Base-by-base conservation (phyloP, 164 flowering plant genomes). In the Macadamia tetraphylla region DNA sequence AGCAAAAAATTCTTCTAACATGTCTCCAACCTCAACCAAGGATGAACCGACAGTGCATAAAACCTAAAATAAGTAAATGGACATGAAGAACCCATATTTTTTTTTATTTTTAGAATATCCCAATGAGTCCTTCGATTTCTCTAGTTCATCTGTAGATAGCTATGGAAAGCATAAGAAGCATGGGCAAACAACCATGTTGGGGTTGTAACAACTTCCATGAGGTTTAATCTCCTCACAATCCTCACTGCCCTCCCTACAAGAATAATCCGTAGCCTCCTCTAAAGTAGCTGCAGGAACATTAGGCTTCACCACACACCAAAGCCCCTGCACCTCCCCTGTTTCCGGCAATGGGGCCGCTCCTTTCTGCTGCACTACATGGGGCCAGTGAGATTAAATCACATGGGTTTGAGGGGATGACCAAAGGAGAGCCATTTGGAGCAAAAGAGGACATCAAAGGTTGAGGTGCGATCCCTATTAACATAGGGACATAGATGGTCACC, bases 301-400 rank as follows among this genome's bases (percentile, higher is more conserved):
- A 5, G 97, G 95, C 81, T 90, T 94, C 0, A 96, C 97, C 68
- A 94, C 97, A 77, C 99, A 94, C 99, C 99, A 94, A 42, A 83
- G 57, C 65, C 72, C 80, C 63, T 75, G 68, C 55, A 44, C 65
- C 53, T 43, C 71, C 66, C 74, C 75, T 12, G 66, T 29, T 30
- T 31, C 64, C 0, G 87, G 80, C 0, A 74, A 70, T 2, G 84
- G 84, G 2, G 82, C 78, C 4, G 82, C 78, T 8, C 40, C 29
- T 18, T 52, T 66, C 67, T 2, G 58, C 42, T 29, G 87, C 84
- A 48, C 49, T 70, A 69, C 91, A 83, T 6, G 92, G 96, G 11
- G 93, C 88, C 69, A 75, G n/a, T 7, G 71, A n/a, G 32, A 56
- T 68, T 23, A 65, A 70, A 43, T 64, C 80, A 40, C 85, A 84